Evolutionary conservation across 2,329 filamentous ascomycete genomes (phyloP), one percentile per base, ranked within the genome.

Genomic region (Xylariomycetidae sp.): DNA sequence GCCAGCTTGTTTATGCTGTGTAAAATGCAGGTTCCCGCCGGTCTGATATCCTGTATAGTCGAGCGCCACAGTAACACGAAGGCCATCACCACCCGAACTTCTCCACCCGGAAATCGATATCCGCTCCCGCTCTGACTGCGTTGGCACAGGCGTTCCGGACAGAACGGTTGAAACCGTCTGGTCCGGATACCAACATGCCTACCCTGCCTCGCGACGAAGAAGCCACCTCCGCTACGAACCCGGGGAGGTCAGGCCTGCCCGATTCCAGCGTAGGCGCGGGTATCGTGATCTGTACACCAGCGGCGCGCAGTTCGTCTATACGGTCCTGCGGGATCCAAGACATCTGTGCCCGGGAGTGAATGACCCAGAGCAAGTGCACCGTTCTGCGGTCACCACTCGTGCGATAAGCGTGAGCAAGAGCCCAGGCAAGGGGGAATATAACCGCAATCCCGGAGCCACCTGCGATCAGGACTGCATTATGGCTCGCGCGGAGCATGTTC

Each of bases 371-470:
- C 9, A 82, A 56, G 29, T 68, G 62, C 1, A 78, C 64, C 24
- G 54, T 54, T 32, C 58, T 47, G 29, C 31, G 39, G 18, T 29
- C 31, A n/a, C n/a, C n/a, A n/a, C 33, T 37, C 18, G 38, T 31
- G 6, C 23, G 9, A 29, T 43, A 38, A 39, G 28, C 42, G 16
- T 49, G 50, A 0, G 67, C 50, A 1, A 76, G 50, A n/a, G 68
- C 60, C 60, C 72, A 76, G 1, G 74, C 60, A 3, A 82, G 58
- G 0, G 77, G 76, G 47, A 78, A 79, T 1, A 70, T 68, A 16
- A 82, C 77, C 2, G 76, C 78, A 27, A 82, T 78, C 5, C 78
- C 79, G 18, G 72, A 77, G 0, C 79, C 79, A 3, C 78, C 77
- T 2, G 76, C 76, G 7, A 83, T 60, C 9, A 82, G 51, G 4